phyloP scores from a whole-genome alignment of 1,284 basidiomycete genomes.

The Sanghuangporus baumii region DNA sequence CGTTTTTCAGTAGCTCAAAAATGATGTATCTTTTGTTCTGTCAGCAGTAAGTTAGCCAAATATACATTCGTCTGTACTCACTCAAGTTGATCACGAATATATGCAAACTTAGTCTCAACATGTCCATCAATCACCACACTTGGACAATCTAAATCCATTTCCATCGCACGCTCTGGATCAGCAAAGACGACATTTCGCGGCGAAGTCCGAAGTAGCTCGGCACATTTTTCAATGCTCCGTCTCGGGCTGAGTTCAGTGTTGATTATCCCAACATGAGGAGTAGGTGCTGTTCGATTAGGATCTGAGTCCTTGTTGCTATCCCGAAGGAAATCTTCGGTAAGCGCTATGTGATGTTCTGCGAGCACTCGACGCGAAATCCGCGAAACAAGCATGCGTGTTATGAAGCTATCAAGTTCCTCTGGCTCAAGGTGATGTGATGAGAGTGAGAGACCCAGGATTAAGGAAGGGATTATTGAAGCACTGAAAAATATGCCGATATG shows the following conservation, averaged over 20 bases:
- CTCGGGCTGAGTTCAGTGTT: slow-evolving; percentile 71
- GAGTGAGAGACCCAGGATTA: slow-evolving; percentile 71
- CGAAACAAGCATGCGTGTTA: slow-evolving; percentile 87
- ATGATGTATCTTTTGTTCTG: slow-evolving; percentile 64
- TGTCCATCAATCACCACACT: slow-evolving; percentile 73
- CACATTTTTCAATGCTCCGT: slow-evolving; percentile 67
- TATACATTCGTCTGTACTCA: slow-evolving; percentile 29
- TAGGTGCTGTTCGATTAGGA: slow-evolving; percentile 23
- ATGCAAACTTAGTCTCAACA: slow-evolving; percentile 69
- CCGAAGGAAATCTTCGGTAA: slow-evolving; percentile 55
- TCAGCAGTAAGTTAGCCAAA: slow-evolving; percentile 1
- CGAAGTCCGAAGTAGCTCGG: slow-evolving; percentile 49
- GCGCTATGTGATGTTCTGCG: slow-evolving; percentile 84
- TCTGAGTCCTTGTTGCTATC: slow-evolving; percentile 28
- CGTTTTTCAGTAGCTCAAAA: slow-evolving; percentile 87
- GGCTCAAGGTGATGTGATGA: slow-evolving; percentile 75
- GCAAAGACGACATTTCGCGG: slow-evolving; percentile 41
- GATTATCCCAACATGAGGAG: slow-evolving; percentile 83
- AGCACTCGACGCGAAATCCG: slow-evolving; percentile 86
- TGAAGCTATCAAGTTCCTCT: slow-evolving; percentile 80
- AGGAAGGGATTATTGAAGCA: slow-evolving; percentile 69
- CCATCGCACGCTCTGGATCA: slow-evolving; percentile 26
- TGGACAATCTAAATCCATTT: slow-evolving; percentile 42
- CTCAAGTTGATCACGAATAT: slow-evolving; percentile 88
- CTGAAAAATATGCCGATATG: slow-evolving; percentile 31